Evolutionary conservation across 306 rosid species (phyloP).

Genomic region (Inga leiocalycina): DNA sequence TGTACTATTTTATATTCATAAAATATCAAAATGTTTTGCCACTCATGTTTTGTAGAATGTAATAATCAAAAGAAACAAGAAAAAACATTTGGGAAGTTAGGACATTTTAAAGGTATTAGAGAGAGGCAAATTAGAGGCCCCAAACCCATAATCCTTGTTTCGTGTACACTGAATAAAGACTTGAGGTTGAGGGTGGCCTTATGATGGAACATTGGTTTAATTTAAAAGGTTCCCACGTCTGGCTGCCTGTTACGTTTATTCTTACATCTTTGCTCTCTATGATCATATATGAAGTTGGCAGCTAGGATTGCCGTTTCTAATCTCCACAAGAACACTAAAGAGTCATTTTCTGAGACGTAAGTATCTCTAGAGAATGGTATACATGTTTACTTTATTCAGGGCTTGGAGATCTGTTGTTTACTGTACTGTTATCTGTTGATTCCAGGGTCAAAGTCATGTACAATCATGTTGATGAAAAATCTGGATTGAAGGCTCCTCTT

Average conservation of each 20-base stretch:
- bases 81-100: no score
- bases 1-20: no score
- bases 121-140: no score
- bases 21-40: no score
- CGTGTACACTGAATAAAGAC: no score
- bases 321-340: conserved; percentile 66
- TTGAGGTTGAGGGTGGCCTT: no score
- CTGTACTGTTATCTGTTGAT: not conserved
- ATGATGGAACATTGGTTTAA: not conserved
- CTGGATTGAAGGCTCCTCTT: conserved; percentile 61
- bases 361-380: not conserved
- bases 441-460: conserved; percentile 65
- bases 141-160: no score
- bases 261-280: not conserved
- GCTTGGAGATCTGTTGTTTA: not conserved
- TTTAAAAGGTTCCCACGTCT: no score
- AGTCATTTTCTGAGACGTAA: conserved; percentile 70
- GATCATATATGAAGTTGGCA: conserved; percentile 50
- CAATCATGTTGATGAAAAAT: conserved; percentile 53
- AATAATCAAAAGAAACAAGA: no score
- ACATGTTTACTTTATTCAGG: not conserved
- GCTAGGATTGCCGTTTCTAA: conserved; percentile 73
- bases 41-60: no score
- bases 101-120: no score
- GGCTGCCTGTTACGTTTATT: not conserved